Evolutionary conservation across 2,329 filamentous ascomycete genomes (phyloP).

Genomic region (Pyricularia grisea): DNA sequence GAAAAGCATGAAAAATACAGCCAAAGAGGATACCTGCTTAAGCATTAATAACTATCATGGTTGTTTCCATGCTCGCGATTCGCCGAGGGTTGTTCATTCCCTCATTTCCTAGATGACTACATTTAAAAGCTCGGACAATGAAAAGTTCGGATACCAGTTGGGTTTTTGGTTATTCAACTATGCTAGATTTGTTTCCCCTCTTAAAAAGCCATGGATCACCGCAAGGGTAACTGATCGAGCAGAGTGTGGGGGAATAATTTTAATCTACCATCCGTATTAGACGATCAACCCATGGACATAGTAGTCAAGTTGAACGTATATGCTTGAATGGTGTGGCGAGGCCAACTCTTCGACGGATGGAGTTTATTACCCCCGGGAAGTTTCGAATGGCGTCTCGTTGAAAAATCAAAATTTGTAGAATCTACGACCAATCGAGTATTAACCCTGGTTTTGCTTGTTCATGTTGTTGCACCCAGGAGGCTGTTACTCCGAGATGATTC

Average conservation of each 20-base stretch:
- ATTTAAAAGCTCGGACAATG: neutral
- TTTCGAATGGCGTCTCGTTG: neutral
- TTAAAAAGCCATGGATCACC: slow-evolving; percentile 33
- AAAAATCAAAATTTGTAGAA: neutral
- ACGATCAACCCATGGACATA: slow-evolving; percentile 29
- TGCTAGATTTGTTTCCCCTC: slow-evolving; percentile 31
- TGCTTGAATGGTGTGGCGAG: slow-evolving; percentile 27
- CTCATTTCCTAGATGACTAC: neutral
- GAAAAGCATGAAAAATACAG: neutral
- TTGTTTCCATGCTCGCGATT: too few species aligned
- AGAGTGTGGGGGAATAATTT: slow-evolving; percentile 34
- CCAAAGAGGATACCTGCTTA: neutral
- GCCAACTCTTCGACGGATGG: neutral
- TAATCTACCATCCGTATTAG: slow-evolving; percentile 36
- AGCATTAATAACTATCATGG: neutral
- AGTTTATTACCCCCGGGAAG: neutral
- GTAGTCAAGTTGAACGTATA: slow-evolving; percentile 29
- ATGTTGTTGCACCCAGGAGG: neutral
- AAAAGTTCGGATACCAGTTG: neutral
- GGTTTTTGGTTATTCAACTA: neutral
- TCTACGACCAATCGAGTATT: neutral
- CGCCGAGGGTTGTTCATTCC: neutral
- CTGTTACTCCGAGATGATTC: neutral
- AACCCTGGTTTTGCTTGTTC: neutral
- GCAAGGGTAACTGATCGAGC: slow-evolving; percentile 26